These are phyloP conservation scores for Rhododendron williamsianum DNA, from an alignment of 148 eudicot genomes.

Conservation along the genomic window DNA sequence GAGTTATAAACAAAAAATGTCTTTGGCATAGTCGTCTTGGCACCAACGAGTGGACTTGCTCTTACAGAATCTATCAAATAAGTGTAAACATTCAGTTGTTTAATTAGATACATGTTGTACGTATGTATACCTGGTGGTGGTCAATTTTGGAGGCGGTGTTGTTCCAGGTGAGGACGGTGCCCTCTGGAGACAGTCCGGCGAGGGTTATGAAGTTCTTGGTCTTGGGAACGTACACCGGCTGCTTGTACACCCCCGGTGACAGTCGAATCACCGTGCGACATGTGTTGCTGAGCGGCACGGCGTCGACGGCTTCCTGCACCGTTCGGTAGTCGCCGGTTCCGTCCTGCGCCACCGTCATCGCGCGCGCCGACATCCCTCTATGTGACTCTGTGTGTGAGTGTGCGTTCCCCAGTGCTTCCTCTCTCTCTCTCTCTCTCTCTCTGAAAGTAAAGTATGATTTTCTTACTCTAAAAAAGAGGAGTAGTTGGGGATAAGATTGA, in stretches of 20 bases:
- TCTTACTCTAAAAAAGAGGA: background rate
- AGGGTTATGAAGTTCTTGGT: slow-evolving; percentile 81
- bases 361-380: slow-evolving; percentile 17
- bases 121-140: slow-evolving; percentile 56
- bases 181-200: slow-evolving; percentile 63
- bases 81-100: background rate
- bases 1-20: too few species aligned
- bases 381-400: background rate
- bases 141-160: slow-evolving; percentile 73
- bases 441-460: background rate
- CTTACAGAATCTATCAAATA: background rate
- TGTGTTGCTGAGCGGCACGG: slow-evolving; percentile 70
- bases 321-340: slow-evolving; percentile 54
- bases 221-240: slow-evolving; percentile 83
- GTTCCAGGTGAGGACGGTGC: slow-evolving; percentile 60
- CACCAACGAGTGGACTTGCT: background rate
- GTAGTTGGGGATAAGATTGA: background rate
- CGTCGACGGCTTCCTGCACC: slow-evolving; percentile 82
- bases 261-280: slow-evolving; percentile 72
- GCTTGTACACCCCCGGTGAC: slow-evolving; percentile 72
- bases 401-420: background rate
- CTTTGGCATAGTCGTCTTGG: background rate
- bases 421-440: slow-evolving; percentile 7
- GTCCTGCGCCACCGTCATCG: slow-evolving; percentile 54
- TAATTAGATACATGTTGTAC: background rate